These are phyloP conservation scores for Lactarius sanguifluus DNA, from an alignment of 768 basidiomycete genomes.

Conservation along the genomic window DNA sequence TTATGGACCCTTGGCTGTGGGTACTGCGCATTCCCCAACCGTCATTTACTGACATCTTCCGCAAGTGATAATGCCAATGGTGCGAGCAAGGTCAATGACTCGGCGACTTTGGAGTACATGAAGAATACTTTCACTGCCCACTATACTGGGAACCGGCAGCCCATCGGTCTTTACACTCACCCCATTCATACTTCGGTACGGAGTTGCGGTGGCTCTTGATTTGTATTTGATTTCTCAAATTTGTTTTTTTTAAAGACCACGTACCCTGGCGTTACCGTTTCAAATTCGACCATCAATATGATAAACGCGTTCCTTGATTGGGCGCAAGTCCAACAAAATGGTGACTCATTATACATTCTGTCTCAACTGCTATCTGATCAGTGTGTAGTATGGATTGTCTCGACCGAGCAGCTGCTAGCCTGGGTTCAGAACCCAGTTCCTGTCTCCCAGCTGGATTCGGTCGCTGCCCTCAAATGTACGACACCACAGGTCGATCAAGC, in stretches of 20 bases:
- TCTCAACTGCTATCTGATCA: conserved; percentile 1
- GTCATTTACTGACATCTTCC: conserved; percentile 3
- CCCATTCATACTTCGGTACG: conserved; percentile 71
- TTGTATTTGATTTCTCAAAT: conserved; percentile 7
- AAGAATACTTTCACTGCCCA: conserved; percentile 70
- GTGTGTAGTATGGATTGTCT: conserved; percentile 67
- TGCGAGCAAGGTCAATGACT: conserved; percentile 49
- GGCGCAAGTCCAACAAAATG: conserved; percentile 69
- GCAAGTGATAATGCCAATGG: conserved; percentile 53
- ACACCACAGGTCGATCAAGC: conserved; percentile 56
- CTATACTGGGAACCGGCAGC: conserved; percentile 73
- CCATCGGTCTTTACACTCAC: conserved; percentile 79
- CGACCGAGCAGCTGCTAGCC: conserved; percentile 64
- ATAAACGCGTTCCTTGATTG: conserved; percentile 80
- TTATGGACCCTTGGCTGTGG: conserved; percentile 85
- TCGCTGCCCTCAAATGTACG: conserved; percentile 60
- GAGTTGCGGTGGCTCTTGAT: conserved; percentile 8
- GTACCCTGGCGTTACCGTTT: conserved; percentile 57
- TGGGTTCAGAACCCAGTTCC: conserved; percentile 75
- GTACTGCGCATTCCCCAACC: conserved; percentile 32
- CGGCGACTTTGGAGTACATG: conserved; percentile 69
- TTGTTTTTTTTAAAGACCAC: conserved; percentile 39
- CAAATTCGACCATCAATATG: conserved; percentile 63
- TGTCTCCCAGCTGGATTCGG: conserved; percentile 52
- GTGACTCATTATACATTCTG: conserved; percentile 36